phyloP scores from a whole-genome alignment of 139 green algal genomes.

The Pleodorina starrii region DNA sequence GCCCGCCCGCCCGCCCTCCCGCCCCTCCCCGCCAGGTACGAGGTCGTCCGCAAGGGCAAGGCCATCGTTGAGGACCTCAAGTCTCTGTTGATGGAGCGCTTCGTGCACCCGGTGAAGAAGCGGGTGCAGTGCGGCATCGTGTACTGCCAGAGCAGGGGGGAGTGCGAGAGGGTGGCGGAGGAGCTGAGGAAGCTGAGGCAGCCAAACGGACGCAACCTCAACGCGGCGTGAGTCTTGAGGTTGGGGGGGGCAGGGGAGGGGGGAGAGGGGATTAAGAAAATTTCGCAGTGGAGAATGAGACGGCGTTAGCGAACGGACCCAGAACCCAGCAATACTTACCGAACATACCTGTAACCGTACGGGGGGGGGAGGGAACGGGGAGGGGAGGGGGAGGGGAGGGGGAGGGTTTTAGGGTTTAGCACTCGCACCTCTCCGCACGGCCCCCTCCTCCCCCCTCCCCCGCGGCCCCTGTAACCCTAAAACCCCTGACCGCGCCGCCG shows the following conservation, averaged over 20 bases:
- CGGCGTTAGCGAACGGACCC: too few relatives aligned
- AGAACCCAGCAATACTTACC: too few relatives aligned
- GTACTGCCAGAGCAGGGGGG: slow-evolving; percentile 90
- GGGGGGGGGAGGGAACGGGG: background rate
- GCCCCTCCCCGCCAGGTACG: too few relatives aligned
- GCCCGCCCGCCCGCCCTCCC: too few relatives aligned
- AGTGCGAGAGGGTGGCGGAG: slow-evolving; percentile 81
- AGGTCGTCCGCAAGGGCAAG: slow-evolving; percentile 89
- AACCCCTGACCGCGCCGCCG: background rate
- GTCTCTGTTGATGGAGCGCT: slow-evolving; percentile 61
- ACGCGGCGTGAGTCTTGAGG: slow-evolving; percentile 21
- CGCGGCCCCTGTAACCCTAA: background rate
- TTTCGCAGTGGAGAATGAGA: too few relatives aligned
- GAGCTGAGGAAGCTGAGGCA: slow-evolving; percentile 66
- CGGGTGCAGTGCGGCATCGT: slow-evolving; percentile 90
- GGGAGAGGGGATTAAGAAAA: too few relatives aligned
- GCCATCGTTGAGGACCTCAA: slow-evolving; percentile 73
- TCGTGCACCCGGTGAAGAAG: slow-evolving; percentile 44
- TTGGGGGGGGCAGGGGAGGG: background rate
- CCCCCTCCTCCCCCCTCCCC: background rate
- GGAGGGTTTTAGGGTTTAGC: too few relatives aligned
- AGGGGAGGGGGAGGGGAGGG: background rate
- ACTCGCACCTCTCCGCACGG: too few relatives aligned
- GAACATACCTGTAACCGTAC: too few relatives aligned
- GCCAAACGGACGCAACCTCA: slow-evolving; percentile 32